phyloP scores from a whole-genome alignment of 2,329 filamentous ascomycete genomes.

The Hypoxylon sp. region DNA sequence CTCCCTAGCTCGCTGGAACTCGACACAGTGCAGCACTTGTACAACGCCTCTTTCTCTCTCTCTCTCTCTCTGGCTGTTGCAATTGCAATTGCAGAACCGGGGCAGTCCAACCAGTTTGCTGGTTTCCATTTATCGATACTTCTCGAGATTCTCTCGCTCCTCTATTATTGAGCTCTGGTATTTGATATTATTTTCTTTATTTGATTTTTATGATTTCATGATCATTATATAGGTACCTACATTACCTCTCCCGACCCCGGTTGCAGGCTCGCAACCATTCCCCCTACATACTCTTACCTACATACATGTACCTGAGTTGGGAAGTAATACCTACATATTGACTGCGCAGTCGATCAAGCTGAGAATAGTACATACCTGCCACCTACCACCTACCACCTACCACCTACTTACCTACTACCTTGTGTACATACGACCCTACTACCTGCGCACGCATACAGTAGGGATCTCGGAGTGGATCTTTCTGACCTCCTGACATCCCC shows the following conservation, averaged over 20 bases:
- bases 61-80: neutral
- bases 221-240: constrained; percentile 4
- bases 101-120: neutral
- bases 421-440: neutral
- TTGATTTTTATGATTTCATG: neutral
- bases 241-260: neutral
- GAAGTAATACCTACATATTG: neutral
- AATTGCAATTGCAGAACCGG: neutral
- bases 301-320: constrained; percentile 10
- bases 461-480: constrained; percentile 41
- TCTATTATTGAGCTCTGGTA: constrained; percentile 9
- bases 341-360: constrained; percentile 27
- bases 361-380: constrained; percentile 21
- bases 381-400: neutral
- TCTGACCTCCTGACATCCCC: constrained; percentile 44
- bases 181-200: neutral
- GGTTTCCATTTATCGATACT: constrained; percentile 2
- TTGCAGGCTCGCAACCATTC: constrained; percentile 5
- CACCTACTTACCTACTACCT: neutral
- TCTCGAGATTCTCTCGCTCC: constrained; percentile 1
- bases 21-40: constrained; percentile 8
- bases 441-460: constrained; percentile 19
- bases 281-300: constrained; percentile 6
- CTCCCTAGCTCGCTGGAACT: constrained; percentile 4
- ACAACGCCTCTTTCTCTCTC: neutral